Conservation (phyloP, 768 basidiomycete species). For the Daedaleopsis nitida region DNA sequence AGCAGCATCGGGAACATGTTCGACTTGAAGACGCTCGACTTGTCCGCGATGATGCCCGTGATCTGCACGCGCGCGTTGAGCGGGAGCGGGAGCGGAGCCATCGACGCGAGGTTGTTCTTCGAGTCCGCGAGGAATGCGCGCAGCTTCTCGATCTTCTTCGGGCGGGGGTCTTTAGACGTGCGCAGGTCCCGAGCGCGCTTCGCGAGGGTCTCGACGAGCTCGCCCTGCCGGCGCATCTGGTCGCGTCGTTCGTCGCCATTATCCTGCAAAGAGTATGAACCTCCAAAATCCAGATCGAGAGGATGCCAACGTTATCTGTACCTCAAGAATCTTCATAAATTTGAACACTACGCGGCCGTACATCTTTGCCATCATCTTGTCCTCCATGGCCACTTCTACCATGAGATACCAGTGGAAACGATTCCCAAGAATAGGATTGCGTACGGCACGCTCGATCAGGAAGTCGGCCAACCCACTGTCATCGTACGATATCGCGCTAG, state of each 20-base stretch:
- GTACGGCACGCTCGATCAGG: constrained; percentile 80
- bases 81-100: constrained; percentile 84
- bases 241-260: constrained; percentile 78
- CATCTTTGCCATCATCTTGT: constrained; percentile 87
- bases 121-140: constrained; percentile 82
- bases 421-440: constrained; percentile 85
- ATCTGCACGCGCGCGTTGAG: constrained; percentile 86
- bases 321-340: constrained; percentile 90
- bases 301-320: constrained; percentile 31
- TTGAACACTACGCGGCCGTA: constrained; percentile 89
- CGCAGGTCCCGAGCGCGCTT: constrained; percentile 87
- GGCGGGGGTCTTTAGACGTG: constrained; percentile 87
- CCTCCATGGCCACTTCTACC: constrained; percentile 91
- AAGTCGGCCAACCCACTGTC: constrained; percentile 95
- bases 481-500: constrained; percentile 80
- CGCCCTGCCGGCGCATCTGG: constrained; percentile 87
- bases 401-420: constrained; percentile 97
- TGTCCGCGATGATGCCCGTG: constrained; percentile 86
- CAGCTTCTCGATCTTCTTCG: constrained; percentile 97
- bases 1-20: constrained; percentile 91
- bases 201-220: constrained; percentile 84
- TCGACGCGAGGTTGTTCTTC: constrained; percentile 79
- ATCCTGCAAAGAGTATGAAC: constrained; percentile 54
- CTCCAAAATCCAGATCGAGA: neutral
- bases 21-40: constrained; percentile 96